Base-by-base conservation (phyloP, 2,329 filamentous ascomycete species). In the Exophiala aquamarina region DNA sequence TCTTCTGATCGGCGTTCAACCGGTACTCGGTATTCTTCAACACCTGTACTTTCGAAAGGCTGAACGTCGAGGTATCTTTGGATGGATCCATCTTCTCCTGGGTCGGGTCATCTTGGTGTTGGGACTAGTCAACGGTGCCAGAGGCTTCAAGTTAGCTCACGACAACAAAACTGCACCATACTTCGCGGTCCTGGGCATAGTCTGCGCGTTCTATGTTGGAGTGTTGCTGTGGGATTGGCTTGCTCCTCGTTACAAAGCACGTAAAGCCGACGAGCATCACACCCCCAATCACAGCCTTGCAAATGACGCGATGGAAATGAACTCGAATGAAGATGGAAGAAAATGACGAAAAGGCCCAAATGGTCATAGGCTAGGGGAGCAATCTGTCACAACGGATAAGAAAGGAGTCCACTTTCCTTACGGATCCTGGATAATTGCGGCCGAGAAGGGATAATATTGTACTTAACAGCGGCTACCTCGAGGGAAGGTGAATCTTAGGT, bases 51-150 rank as follows among this genome's bases (percentile, higher is more conserved):
- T 72, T 64, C 71, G 72, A 47, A 73, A 71, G 54, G 66, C 68
- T 11, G 65, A 66, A 3, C 59, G 41, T n/a, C 36, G 45, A 10
- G 35, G 28, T 10, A 19, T 44, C n/a, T 48, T 69, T 3, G 74
- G 73, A 0, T 69, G 75, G 50, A 32, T 61, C 2, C 78, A 82
- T 55, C 65, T 78, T 34, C 81, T 78, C 77, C 58, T 78, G 14
- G 78, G 78, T 17, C 69, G 78, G 3, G 54, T 65, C 21, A 64
- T 72, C 20, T 70, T 81, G 10, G 64, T 71, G 0, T 63, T 81
- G 1, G 78, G 75, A 3, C 73, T 79, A 45, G 66, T 81, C 57
- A 81, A 81, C 57, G 78, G 75, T n/a, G 77, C 76, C 1, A 59
- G 80, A 1, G 78, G 78, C 1, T 69, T 80, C 32, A 61, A 65